These are phyloP conservation scores for Nyssa sinensis DNA, from an alignment of 148 eudicot species.

Conservation along the genomic window DNA sequence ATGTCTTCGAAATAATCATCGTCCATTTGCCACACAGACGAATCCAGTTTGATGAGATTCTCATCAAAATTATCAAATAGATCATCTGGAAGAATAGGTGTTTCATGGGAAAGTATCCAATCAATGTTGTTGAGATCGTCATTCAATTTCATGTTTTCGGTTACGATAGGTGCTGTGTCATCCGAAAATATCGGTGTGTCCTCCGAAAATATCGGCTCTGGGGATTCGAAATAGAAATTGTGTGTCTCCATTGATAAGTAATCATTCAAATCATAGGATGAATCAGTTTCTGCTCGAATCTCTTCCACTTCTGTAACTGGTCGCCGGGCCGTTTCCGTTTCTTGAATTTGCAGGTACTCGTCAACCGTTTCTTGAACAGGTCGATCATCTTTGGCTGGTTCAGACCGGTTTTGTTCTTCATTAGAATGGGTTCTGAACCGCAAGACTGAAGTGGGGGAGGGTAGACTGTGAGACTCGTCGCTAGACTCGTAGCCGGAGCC, in stretches of 20 bases:
- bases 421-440: too few species aligned
- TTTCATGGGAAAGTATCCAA: constrained; percentile 21
- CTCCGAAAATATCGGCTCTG: constrained; percentile 37
- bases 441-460: constrained; percentile 68
- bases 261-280: constrained; percentile 21
- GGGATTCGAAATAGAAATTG: constrained; percentile 43
- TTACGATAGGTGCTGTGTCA: too few species aligned
- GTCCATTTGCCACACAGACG: constrained; percentile 52
- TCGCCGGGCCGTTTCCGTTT: background rate
- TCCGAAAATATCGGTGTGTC: too few species aligned
- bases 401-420: background rate
- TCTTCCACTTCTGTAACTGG: constrained; percentile 29
- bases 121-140: background rate
- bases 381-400: background rate
- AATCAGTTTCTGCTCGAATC: constrained; percentile 31
- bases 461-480: constrained; percentile 45
- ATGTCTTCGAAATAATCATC: constrained; percentile 63
- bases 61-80: too few species aligned
- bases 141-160: background rate
- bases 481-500: constrained; percentile 64
- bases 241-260: constrained; percentile 36
- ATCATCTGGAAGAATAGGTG: constrained; percentile 13
- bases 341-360: too few species aligned
- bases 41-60: constrained; percentile 24
- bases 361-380: too few species aligned